Evolutionary conservation across 2,329 filamentous ascomycete species (phyloP), one percentile per base, ranked within the genome.

Genomic region (Claviceps maximensis): DNA sequence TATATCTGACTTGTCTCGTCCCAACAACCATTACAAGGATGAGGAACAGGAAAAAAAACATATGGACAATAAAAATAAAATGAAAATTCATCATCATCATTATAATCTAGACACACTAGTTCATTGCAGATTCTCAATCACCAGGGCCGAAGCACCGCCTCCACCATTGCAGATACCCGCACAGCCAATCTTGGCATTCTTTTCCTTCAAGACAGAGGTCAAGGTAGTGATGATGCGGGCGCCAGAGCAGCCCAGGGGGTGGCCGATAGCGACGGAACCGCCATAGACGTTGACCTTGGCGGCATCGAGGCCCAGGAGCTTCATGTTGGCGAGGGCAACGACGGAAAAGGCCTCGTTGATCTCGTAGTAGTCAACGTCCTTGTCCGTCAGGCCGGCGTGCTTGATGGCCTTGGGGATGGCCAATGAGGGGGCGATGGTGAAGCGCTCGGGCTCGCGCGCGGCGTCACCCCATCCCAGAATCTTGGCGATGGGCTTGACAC

Each of bases 271-370:
- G 57, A 98, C 93, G 52, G 93, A 87, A 67, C 93, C 93, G 65
- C 93, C 93, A 65, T 89, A 91, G 53, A 97, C 76, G 74, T 98
- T 98, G 67, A 98, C 90, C 73, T 89, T 94, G 55, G 90, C 87
- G 59, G 87, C 79, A 58, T 77, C 76, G 54, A 98, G 74, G 57
- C 77, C 78, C 42, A 98, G 82, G 53, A 97, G 71, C 80, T 98
- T 95, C 74, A 95, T 83, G 77, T 98, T 98, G 60, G 93, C 90
- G 51, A 98, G 79, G 41, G 93, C 89, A 58, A 98, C 93, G 49
- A 95, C 93, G 58, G 87, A 93, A 77, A 98, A 98, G 44, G 93
- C 93, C 77, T 98, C 93, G 77, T 98, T 98, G 78, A 98, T 96
- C 78, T 98, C 93, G 70, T 93, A 98, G 62, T 83, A 93, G 65